Evolutionary conservation across 2,329 filamentous ascomycete genomes (phyloP), one percentile per base, ranked within the genome.

Genomic region (Cordyceps militaris): DNA sequence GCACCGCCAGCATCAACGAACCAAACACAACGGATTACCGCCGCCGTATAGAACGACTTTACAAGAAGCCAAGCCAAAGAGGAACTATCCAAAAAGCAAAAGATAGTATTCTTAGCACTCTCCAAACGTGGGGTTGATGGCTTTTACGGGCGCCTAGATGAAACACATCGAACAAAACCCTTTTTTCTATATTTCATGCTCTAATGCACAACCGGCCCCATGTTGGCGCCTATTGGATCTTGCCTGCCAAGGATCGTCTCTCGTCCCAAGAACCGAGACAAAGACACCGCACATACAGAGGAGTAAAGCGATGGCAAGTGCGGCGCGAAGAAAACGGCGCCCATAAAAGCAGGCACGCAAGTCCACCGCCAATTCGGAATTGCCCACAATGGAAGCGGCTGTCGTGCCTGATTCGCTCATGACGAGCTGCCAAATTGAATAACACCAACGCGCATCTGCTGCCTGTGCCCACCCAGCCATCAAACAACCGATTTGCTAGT

Each of bases 131-230:
- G 53, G 44, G 34, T 56, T 40, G 43, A 56, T 40, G 24, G 16
- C 30, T 42, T 46, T 21, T 34, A 42, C 53, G 53, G 53, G 53
- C 53, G 53, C 53, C 44, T 56, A 56, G 44, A 49, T 56, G 53
- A 49, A 56, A 56, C 53, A 49, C n/a, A 48, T 24, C 44, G 34
- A 56, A 30, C 44, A 48, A 44, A 26, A 16, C 44, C 32, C 34
- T 13, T 56, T n/a, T 21, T 30, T 16, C 26, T 36, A 24, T 52
- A 21, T 16, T 26, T 36, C 4, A 47, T 36, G 40, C 44, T 56
- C 34, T 32, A 34, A 40, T 56, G 53, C 34, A 24, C 28, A 36
- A 48, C 48, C 23, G 26, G 43, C 53, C 53, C 53, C 53, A 42
- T 56, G 53, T 32, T 10, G 53, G 53, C 53, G 53, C 24, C 32